Base-by-base conservation (phyloP, 129 eudicot species). In the Tanacetum coccineum region DNA sequence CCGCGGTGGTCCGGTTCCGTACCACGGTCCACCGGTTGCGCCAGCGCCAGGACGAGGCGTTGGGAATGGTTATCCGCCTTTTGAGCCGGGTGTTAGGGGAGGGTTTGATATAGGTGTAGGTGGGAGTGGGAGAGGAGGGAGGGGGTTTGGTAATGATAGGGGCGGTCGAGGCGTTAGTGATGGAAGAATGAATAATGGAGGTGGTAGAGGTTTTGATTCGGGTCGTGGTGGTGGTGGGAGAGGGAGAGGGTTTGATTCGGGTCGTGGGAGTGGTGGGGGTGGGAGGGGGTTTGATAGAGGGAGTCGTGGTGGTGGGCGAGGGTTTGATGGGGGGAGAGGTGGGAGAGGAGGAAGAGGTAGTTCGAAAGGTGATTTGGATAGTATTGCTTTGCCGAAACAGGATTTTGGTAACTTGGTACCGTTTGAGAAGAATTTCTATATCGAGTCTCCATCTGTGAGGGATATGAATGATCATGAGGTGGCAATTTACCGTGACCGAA, bases 391-490 rank as follows among this genome's bases (percentile, higher is more conserved):
- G 75, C 96, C 96, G 6, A 94, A 78, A 74, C 99, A 81, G 53
- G 93, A 94, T 75, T 94, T 94, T 81, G 79, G 87, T 53, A 81
- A 86, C 49, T 73, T 89, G 87, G 91, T 94, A 9, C 86, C 92
- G 13, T 89, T 94, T 70, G 87, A 76, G 81, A 94, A 94, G 86
- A 83, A 83, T 52, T 94, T 94, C 57, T 94, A 94, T 67, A 64
- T 82, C 9, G 96, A 94, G 83, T 78, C 76, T 70, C 84, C 79
- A 1, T 70, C 92, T 18, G 95, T 94, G 48, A 74, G 82, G 22
- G 87, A 85, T 59, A 86, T 93, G 96, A 80, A 73, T 40, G 96
- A 89, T 12, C 96, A 89, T 19, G 99, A 93, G 55, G 93, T 84
- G 28, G 76, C 70, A 22, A 50, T 76, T 57, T 93, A 86, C 71